Evolutionary conservation across 163 green algal genomes (phyloP).

Genomic region (Prototheca wickerhamii): DNA sequence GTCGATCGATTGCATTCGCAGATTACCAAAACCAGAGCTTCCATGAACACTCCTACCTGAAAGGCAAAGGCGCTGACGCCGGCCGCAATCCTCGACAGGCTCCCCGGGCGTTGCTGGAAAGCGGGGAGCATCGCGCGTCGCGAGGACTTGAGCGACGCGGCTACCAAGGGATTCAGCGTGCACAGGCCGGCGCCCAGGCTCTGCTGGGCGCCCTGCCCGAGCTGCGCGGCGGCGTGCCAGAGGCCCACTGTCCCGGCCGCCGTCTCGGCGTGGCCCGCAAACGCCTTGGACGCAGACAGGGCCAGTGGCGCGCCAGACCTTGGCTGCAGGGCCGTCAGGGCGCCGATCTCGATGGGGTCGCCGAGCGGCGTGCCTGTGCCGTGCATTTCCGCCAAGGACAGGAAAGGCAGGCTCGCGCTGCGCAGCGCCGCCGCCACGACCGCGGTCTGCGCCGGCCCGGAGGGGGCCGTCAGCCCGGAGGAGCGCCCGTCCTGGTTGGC

Average conservation of each 20-base stretch:
- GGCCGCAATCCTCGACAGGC: too few relatives aligned
- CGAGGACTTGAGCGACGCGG: too few relatives aligned
- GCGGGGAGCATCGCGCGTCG: too few relatives aligned
- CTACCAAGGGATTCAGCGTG: conserved; percentile 15
- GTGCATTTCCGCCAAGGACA: conserved; percentile 51
- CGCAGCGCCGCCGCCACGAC: conserved; percentile 10
- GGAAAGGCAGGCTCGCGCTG: background rate
- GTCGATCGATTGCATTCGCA: too few relatives aligned
- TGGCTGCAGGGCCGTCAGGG: conserved; percentile 25
- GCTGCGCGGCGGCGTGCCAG: background rate
- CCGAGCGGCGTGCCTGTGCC: conserved; percentile 57
- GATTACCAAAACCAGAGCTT: too few relatives aligned
- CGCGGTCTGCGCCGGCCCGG: conserved; percentile 27
- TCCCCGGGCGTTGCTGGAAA: too few relatives aligned
- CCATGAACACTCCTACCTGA: too few relatives aligned
- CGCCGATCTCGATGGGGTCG: conserved; percentile 78
- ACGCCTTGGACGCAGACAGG: conserved; percentile 55
- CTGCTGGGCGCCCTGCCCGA: background rate
- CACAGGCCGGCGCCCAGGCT: conserved; percentile 14
- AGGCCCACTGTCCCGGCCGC: conserved; percentile 65
- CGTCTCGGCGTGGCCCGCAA: conserved; percentile 65
- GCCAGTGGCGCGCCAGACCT: conserved; percentile 2
- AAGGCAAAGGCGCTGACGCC: too few relatives aligned
- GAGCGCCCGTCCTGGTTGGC: conserved; percentile 45
- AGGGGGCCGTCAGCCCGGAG: conserved; percentile 37